Conservation (phyloP, 2,329 filamentous ascomycete genomes). For the Penicillium sp. region DNA sequence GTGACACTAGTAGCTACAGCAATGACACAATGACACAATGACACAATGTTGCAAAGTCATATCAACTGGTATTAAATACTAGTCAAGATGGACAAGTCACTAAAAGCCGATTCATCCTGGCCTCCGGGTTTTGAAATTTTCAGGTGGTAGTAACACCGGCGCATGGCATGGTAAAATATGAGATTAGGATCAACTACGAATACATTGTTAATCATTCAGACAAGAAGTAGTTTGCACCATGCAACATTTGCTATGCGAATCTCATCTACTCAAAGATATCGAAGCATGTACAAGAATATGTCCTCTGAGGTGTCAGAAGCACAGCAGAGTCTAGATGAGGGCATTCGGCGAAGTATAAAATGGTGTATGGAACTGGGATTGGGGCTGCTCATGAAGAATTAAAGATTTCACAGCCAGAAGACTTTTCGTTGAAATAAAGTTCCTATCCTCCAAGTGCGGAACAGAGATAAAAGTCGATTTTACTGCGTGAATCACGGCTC, state of each 20-base stretch:
- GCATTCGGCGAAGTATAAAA: not conserved
- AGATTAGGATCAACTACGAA: not conserved
- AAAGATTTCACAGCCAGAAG: conserved; percentile 14
- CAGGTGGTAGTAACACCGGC: too few relatives aligned
- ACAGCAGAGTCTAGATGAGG: conserved; percentile 7
- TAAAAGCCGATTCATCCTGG: too few relatives aligned
- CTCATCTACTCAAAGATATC: conserved; percentile 11
- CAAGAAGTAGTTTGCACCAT: conserved; percentile 8
- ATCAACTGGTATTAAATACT: not conserved
- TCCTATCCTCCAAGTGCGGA: conserved; percentile 1
- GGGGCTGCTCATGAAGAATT: conserved; percentile 18
- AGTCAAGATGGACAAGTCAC: too few relatives aligned
- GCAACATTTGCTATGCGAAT: conserved; percentile 9
- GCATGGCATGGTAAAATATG: too few relatives aligned
- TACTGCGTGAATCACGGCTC: conserved; percentile 58
- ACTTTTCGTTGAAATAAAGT: conserved; percentile 4
- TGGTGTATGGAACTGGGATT: conserved; percentile 9
- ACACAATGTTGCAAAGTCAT: not conserved
- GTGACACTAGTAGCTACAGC: not conserved
- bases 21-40: not conserved
- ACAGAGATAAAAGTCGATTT: not conserved
- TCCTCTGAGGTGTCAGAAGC: conserved; percentile 1
- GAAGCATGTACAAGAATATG: conserved; percentile 26
- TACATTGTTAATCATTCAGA: not conserved
- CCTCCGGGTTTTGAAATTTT: too few relatives aligned